Evolutionary conservation across 257 asterid genomes (phyloP).

Genomic region (Penstemon eatonii): DNA sequence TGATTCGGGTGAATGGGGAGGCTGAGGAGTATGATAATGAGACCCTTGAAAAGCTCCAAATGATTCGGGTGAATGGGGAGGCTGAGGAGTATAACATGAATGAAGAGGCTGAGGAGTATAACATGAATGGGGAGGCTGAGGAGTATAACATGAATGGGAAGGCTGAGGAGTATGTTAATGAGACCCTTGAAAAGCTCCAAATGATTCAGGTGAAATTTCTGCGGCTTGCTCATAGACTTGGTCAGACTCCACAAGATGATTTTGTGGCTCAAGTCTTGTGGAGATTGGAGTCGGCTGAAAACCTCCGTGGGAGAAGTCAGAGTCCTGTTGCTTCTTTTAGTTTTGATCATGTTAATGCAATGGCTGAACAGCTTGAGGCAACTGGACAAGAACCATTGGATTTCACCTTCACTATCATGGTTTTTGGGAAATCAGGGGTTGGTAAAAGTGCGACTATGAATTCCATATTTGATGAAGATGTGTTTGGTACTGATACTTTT

Average conservation of each 20-base stretch:
- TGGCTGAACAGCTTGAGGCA: conserved; percentile 99
- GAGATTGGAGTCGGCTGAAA: conserved; percentile 94
- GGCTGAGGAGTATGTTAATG: conserved; percentile 71
- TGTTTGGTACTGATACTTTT: conserved; percentile 88
- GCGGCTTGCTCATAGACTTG: conserved; percentile 93
- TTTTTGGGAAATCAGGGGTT: conserved; percentile 95
- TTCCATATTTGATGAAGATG: conserved; percentile 85
- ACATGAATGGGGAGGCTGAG: no score
- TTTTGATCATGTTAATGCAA: conserved; percentile 96
- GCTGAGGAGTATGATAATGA: no score
- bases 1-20: no score
- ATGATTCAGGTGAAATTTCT: conserved; percentile 96
- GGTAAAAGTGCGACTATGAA: conserved; percentile 98
- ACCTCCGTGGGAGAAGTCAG: conserved; percentile 91
- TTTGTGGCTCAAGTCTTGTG: conserved; percentile 98
- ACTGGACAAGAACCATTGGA: conserved; percentile 90
- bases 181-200: conserved; percentile 98
- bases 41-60: conserved; percentile 45
- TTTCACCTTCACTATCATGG: conserved; percentile 97
- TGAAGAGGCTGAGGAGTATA: no score
- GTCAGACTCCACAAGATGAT: conserved; percentile 96
- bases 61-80: no score
- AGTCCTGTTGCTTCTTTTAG: conserved; percentile 87
- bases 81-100: conserved; percentile 64
- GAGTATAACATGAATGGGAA: no score